Evolutionary conservation across 345 rosid genomes (phyloP).

Genomic region (Salix udensis): DNA sequence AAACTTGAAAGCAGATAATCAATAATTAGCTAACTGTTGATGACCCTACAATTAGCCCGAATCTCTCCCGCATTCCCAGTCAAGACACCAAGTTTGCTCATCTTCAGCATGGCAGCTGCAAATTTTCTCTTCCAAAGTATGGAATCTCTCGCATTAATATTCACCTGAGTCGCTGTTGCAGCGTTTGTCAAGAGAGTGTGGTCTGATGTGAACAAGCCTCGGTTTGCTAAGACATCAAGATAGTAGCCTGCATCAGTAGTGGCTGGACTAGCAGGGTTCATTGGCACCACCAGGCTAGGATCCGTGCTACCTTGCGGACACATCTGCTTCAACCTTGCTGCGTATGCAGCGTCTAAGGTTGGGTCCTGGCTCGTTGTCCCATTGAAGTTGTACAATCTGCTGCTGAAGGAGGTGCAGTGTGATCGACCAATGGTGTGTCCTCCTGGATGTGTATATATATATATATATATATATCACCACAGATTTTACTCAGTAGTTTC

Average conservation of each 20-base stretch:
- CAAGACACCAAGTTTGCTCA: slow-evolving; percentile 16
- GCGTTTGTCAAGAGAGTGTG: slow-evolving; percentile 19
- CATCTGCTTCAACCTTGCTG: slow-evolving; percentile 16
- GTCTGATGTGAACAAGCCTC: slow-evolving; percentile 23
- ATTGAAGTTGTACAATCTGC: slow-evolving; percentile 22
- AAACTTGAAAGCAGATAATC: no score
- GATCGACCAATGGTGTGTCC: slow-evolving; percentile 24
- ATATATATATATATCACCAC: no score
- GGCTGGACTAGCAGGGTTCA: slow-evolving; percentile 17
- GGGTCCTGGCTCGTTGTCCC: slow-evolving; percentile 12
- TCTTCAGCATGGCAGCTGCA: slow-evolving; percentile 26
- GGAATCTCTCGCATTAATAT: slow-evolving; percentile 7
- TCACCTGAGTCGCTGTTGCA: slow-evolving; percentile 10
- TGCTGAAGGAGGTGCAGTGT: slow-evolving; percentile 20
- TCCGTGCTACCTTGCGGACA: slow-evolving; percentile 15
- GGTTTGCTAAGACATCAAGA: slow-evolving; percentile 7
- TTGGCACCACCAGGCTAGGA: slow-evolving; percentile 18
- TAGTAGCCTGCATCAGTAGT: slow-evolving; percentile 16
- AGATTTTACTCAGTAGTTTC: neutral
- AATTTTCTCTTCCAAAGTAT: slow-evolving; percentile 15
- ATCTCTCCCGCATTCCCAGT: slow-evolving; percentile 20
- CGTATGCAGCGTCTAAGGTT: neutral
- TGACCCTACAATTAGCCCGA: slow-evolving; percentile 11
- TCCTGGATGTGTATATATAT: slow-evolving; percentile 3
- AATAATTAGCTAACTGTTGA: slow-evolving; percentile 7